Evolutionary conservation across 176 grass and related monocot genomes (phyloP).

Genomic region (Calamus simplicifolius): DNA sequence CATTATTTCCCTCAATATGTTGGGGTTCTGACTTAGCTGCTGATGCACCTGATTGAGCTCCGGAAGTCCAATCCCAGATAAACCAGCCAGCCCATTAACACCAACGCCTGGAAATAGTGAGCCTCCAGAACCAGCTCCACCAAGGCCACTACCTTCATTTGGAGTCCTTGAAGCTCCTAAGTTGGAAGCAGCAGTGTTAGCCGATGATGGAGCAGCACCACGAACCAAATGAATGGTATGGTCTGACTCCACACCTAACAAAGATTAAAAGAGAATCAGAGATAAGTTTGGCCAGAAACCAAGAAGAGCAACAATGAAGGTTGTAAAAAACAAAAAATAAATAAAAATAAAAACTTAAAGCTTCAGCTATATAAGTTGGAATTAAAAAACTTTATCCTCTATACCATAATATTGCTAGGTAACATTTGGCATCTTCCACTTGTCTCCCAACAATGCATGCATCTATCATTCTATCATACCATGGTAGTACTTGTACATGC

Average conservation of each 20-base stretch:
- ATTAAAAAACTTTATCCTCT: too few relatives aligned
- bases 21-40: conserved; percentile 93
- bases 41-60: conserved; percentile 89
- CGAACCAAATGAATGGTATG: conserved; percentile 98
- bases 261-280: conserved; percentile 5
- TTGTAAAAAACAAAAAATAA: too few relatives aligned
- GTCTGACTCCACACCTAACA: conserved; percentile 72
- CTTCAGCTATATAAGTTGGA: too few relatives aligned
- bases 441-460: too few relatives aligned
- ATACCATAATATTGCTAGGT: too few relatives aligned
- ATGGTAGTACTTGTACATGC: too few relatives aligned
- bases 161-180: conserved; percentile 40
- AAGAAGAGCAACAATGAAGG: too few relatives aligned
- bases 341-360: too few relatives aligned
- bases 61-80: conserved; percentile 53
- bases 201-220: conserved; percentile 37
- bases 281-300: too few relatives aligned
- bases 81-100: conserved; percentile 37
- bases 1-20: conserved; percentile 96
- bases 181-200: background rate
- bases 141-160: background rate
- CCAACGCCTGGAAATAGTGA: conserved; percentile 50
- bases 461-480: too few relatives aligned
- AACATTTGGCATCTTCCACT: too few relatives aligned
- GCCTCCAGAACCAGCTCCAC: conserved; percentile 32